These are phyloP conservation scores for Colletotrichum noveboracense DNA, from an alignment of 2,329 filamentous ascomycete species.

Conservation along the genomic window DNA sequence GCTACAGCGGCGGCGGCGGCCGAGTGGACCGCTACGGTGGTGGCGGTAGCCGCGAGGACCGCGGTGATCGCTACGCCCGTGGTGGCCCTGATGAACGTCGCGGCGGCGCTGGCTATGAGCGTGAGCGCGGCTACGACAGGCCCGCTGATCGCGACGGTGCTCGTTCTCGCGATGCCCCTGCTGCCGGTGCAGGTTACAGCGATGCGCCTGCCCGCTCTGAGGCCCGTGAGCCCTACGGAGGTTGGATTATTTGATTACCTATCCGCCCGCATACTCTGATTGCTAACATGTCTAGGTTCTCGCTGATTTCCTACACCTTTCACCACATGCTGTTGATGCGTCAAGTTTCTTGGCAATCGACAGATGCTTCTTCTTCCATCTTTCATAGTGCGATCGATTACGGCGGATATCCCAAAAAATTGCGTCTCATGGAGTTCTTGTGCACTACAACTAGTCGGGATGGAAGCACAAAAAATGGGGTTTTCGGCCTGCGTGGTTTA, in stretches of 20 bases:
- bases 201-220: slow-evolving; percentile 48
- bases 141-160: slow-evolving; percentile 41
- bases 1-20: slow-evolving; percentile 35
- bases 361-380: neutral
- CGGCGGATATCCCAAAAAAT: slow-evolving; percentile 22
- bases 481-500: slow-evolving; percentile 16
- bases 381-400: slow-evolving; percentile 19
- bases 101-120: slow-evolving; percentile 50
- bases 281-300: slow-evolving; percentile 20
- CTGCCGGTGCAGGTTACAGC: slow-evolving; percentile 41
- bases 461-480: slow-evolving; percentile 21
- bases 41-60: slow-evolving; percentile 38
- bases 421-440: slow-evolving; percentile 24
- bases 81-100: slow-evolving; percentile 44
- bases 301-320: slow-evolving; percentile 29
- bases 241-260: slow-evolving; percentile 33
- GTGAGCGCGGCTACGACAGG: slow-evolving; percentile 45
- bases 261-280: neutral
- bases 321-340: neutral
- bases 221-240: slow-evolving; percentile 49
- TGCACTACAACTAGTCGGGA: slow-evolving; percentile 22
- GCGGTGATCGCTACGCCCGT: slow-evolving; percentile 47
- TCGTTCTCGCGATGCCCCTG: slow-evolving; percentile 43
- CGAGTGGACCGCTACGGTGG: slow-evolving; percentile 49
- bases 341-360: neutral